Conservation (phyloP, 106 monocot species). For the Xerophyta viscosa region DNA sequence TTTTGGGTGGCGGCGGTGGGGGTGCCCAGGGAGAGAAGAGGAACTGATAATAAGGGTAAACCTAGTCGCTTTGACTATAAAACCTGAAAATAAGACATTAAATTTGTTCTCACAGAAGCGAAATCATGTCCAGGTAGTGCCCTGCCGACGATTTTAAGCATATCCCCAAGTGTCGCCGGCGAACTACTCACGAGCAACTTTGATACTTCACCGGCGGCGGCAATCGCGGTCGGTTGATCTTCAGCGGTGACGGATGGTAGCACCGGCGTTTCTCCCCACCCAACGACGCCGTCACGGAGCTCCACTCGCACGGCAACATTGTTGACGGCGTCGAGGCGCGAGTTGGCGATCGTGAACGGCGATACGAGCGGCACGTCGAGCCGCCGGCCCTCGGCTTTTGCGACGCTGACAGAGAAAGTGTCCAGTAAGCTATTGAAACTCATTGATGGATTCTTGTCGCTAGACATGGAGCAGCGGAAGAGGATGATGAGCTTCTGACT, state of each 20-base stretch:
- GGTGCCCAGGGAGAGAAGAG: too few relatives aligned
- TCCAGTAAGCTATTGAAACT: constrained; percentile 43
- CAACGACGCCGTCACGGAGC: constrained; percentile 52
- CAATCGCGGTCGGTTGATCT: constrained; percentile 48
- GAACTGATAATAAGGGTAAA: background rate
- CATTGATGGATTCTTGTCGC: too few relatives aligned
- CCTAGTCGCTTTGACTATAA: background rate
- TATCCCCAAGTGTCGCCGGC: constrained; percentile 25
- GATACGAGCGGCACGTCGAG: constrained; percentile 65
- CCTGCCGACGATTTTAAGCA: constrained; percentile 22
- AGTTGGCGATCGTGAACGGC: constrained; percentile 78
- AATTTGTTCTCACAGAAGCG: constrained; percentile 41
- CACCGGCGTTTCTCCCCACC: constrained; percentile 91
- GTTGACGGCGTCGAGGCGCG: constrained; percentile 49
- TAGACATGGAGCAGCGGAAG: too few relatives aligned
- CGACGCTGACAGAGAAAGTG: constrained; percentile 64
- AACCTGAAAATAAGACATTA: background rate
- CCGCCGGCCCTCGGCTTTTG: constrained; percentile 52
- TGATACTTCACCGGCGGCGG: constrained; percentile 21
- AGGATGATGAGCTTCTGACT: too few relatives aligned
- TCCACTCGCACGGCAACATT: constrained; percentile 79
- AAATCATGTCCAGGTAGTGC: constrained; percentile 53
- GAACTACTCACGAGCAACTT: constrained; percentile 20
- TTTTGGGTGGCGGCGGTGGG: too few relatives aligned
- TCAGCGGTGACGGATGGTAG: constrained; percentile 73